Conservation (phyloP, 179 eudicot genomes). For the Actinidia chinensis region DNA sequence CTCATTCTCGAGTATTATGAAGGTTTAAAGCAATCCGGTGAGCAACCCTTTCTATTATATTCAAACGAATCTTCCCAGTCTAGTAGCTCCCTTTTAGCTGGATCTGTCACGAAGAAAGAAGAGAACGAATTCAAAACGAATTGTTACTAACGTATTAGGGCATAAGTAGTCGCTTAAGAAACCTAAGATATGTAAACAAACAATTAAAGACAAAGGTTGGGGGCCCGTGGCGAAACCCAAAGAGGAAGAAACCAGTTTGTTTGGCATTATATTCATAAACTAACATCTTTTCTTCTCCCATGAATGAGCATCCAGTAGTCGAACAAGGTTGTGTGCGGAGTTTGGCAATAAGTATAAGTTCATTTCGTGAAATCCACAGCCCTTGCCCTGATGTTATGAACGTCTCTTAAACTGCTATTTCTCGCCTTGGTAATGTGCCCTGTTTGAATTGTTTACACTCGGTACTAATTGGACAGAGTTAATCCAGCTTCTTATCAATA, state of each 20-base stretch:
- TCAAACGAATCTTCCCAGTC: constrained; percentile 21
- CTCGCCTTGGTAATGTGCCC: constrained; percentile 29
- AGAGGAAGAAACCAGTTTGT: constrained; percentile 28
- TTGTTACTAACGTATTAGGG: background rate
- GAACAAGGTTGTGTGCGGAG: constrained; percentile 32
- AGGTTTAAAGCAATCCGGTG: constrained; percentile 31
- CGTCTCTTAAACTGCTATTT: constrained; percentile 31
- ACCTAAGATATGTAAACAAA: background rate
- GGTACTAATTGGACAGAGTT: background rate
- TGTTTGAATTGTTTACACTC: background rate
- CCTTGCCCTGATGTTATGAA: constrained; percentile 31
- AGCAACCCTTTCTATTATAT: constrained; percentile 28
- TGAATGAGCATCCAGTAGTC: constrained; percentile 29
- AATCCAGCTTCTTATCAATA: background rate
- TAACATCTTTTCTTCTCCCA: constrained; percentile 25
- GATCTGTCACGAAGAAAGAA: constrained; percentile 5
- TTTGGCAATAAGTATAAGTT: constrained; percentile 31
- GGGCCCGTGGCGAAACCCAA: constrained; percentile 24
- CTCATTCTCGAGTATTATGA: constrained; percentile 28
- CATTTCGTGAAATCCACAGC: constrained; percentile 30
- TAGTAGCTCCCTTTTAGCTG: background rate
- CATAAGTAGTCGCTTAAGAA: background rate
- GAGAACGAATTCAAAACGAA: background rate
- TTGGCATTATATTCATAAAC: constrained; percentile 34
- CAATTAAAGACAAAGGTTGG: background rate